phyloP scores from a whole-genome alignment of 129 eudicot genomes.

The Sambucus nigra region DNA sequence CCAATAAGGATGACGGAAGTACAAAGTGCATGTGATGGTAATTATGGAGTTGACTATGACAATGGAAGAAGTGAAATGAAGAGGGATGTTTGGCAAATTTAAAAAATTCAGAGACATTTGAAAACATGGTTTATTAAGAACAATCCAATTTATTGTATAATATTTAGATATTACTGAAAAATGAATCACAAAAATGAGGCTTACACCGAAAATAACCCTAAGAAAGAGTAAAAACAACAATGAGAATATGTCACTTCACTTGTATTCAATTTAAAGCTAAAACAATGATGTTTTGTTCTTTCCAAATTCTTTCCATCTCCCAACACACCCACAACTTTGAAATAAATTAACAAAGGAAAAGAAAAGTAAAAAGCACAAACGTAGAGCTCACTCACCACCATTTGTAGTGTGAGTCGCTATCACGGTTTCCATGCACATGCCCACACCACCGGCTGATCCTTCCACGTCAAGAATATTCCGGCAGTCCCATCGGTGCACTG shows the following conservation, averaged over 20 bases:
- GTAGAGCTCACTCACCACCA: constrained; percentile 15
- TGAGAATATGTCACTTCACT: constrained; percentile 16
- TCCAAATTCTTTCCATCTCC: background rate
- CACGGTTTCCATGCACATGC: constrained; percentile 95
- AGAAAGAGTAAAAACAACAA: background rate
- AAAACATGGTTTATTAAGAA: too few species aligned
- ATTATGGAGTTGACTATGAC: too few species aligned
- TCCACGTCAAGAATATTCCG: constrained; percentile 92
- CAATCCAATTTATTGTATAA: too few species aligned
- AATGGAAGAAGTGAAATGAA: too few species aligned
- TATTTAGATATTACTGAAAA: too few species aligned
- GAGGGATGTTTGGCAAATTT: too few species aligned
- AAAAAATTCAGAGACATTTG: too few species aligned
- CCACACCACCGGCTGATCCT: constrained; percentile 98
- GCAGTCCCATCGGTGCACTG: constrained; percentile 32
- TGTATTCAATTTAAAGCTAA: constrained; percentile 11
- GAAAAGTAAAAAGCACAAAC: constrained; percentile 25
- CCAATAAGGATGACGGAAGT: too few species aligned
- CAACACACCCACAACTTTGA: constrained; percentile 22
- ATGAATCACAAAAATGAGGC: too few species aligned
- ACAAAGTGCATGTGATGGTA: too few species aligned
- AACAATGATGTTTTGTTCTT: background rate
- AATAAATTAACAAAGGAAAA: constrained; percentile 38
- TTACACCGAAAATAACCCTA: too few species aligned
- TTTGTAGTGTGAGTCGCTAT: constrained; percentile 32